Evolutionary conservation across 1,284 basidiomycete genomes (phyloP).

Genomic region (Puccinia coronata): DNA sequence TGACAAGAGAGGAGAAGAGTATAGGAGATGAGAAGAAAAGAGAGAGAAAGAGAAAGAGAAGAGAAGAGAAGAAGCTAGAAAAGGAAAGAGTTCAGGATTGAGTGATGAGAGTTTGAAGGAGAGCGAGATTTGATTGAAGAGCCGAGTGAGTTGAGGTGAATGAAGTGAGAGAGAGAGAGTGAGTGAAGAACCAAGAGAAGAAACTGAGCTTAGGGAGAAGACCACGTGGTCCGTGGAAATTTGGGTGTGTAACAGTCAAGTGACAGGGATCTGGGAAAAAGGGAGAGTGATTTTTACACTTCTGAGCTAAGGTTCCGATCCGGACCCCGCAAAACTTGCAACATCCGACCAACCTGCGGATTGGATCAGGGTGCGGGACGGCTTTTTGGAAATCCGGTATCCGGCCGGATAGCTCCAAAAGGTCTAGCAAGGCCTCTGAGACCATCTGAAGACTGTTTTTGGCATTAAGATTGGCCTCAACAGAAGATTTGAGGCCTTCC

Average conservation of each 20-base stretch:
- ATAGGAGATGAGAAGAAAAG: background rate
- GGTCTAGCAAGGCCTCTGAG: too few species aligned
- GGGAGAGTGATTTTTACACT: slow-evolving; percentile 2
- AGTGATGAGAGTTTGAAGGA: background rate
- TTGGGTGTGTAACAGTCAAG: background rate
- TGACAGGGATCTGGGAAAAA: background rate
- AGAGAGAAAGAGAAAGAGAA: background rate
- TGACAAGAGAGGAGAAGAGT: too few species aligned
- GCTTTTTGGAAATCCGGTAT: too few species aligned
- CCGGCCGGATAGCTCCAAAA: too few species aligned
- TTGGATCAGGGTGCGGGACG: too few species aligned
- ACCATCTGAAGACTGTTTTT: too few species aligned
- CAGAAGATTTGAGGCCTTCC: too few species aligned
- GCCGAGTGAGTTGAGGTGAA: background rate
- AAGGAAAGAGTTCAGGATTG: too few species aligned
- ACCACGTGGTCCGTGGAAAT: background rate
- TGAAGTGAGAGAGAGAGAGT: background rate
- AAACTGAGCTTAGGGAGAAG: background rate
- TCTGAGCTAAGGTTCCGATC: too few species aligned
- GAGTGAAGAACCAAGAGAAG: background rate
- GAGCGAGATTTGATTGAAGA: background rate
- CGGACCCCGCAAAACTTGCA: too few species aligned
- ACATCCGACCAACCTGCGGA: too few species aligned
- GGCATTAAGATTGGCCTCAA: too few species aligned
- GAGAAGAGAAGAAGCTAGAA: background rate